Evolutionary conservation across 2,329 filamentous ascomycete species (phyloP), one percentile per base, ranked within the genome.

Genomic region (Penicillium sclerotiorum): DNA sequence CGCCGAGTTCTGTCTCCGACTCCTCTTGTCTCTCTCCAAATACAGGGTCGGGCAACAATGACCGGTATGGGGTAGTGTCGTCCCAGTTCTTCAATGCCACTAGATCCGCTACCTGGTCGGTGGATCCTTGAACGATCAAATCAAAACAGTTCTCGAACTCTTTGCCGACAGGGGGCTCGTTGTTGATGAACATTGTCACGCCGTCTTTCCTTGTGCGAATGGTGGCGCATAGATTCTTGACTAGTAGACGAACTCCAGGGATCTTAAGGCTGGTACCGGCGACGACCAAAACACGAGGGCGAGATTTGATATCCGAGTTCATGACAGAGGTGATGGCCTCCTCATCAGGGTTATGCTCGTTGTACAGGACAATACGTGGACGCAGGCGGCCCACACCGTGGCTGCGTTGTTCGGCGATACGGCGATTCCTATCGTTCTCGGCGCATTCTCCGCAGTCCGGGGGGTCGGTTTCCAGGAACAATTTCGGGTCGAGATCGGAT

Each of bases 181-280:
- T 84, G 71, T 97, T 97, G 72, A 99, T 89, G 90, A 93, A 99
- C 42, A 95, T 87, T 0, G 92, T 90, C 50, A 96, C 83, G 1
- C 93, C 92, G 60, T 95, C 84, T 25, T 70, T 67, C 47, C 90
- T 84, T 62, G 87, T 84, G 53, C 92, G 83, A n/a, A 95, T 89
- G 25, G 90, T 86, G 42, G 86, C 85, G 69, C 91, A 96, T 81
- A 97, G 84, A 70, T 96, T 92, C 68, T 89, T 89, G 50, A 93
- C 91, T 49, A 99, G 87, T 46, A 92, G 83, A 53, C 89, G 85
- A 36, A 96, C 91, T 8, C 94, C 94, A 1, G 93, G 93, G 42
- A 99, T 92, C 68, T 97, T 97, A 61, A 99, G 77, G 50, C 90
- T 96, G 2, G 94, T 99, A 45, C 94, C 94, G 8, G 96, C 94